Evolutionary conservation across 768 basidiomycete species (phyloP).

Genomic region (Gelatoporia subvermispora): DNA sequence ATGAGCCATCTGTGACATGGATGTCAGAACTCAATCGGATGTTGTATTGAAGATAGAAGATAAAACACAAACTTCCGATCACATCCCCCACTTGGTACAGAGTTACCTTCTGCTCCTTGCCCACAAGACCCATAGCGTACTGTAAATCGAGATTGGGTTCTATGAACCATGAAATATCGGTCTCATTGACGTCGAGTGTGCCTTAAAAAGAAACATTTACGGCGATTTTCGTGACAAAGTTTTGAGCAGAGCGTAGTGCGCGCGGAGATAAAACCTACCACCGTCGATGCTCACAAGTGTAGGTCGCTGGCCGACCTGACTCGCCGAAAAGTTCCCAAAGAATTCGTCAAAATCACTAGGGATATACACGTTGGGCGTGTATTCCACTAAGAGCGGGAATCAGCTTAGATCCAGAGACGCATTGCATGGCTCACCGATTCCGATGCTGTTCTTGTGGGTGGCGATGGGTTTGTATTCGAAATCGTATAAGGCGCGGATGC

Average conservation of each 20-base stretch:
- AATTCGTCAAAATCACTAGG: slow-evolving; percentile 39
- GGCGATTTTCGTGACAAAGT: no score
- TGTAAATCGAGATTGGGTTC: slow-evolving; percentile 74
- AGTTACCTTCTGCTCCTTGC: slow-evolving; percentile 14
- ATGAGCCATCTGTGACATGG: slow-evolving; percentile 33
- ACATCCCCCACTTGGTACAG: slow-evolving; percentile 20
- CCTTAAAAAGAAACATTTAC: no score
- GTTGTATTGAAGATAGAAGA: not conserved
- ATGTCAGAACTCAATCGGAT: slow-evolving; percentile 17
- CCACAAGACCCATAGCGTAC: slow-evolving; percentile 51
- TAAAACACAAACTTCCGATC: slow-evolving; percentile 8
- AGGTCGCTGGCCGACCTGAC: slow-evolving; percentile 36
- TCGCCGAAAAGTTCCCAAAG: slow-evolving; percentile 34
- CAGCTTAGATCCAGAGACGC: no score
- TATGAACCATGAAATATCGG: slow-evolving; percentile 42
- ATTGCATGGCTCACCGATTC: slow-evolving; percentile 17
- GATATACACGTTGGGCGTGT: slow-evolving; percentile 37
- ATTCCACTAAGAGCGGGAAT: slow-evolving; percentile 30
- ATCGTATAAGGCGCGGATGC: slow-evolving; percentile 28
- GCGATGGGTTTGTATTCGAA: slow-evolving; percentile 20
- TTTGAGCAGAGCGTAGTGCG: no score
- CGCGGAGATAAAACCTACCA: slow-evolving; percentile 22
- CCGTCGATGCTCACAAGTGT: slow-evolving; percentile 27
- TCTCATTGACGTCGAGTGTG: slow-evolving; percentile 17
- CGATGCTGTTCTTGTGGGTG: slow-evolving; percentile 25